Percentiles rank a stretch among this genome's conserved stretches.
phyloP scores from a whole-genome alignment of 148 eudicot species.

The Mesembryanthemum crystallinum region DNA sequence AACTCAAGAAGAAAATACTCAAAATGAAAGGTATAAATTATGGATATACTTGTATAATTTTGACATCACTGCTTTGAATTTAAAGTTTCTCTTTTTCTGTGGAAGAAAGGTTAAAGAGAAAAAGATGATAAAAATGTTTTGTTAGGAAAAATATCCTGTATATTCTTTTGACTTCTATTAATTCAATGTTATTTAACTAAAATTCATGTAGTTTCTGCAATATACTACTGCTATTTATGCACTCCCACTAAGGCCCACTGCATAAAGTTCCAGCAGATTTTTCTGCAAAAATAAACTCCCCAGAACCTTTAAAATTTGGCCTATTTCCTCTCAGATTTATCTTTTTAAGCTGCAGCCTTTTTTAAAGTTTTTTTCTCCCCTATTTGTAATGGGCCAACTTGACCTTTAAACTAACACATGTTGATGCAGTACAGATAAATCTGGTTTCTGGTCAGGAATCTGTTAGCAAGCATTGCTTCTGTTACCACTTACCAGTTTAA shows the following conservation, averaged over 20 bases:
- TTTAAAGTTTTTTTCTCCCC: not conserved
- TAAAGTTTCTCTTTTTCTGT: not conserved
- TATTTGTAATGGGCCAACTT: not conserved
- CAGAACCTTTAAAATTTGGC: not conserved
- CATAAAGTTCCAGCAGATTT: slow-evolving; percentile 6
- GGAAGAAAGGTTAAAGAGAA: not conserved
- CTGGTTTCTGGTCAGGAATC: slow-evolving; percentile 11
- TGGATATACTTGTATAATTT: no score
- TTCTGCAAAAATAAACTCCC: not conserved
- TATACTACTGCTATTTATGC: not conserved
- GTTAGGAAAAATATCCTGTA: slow-evolving; percentile 6
- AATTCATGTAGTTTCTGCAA: slow-evolving; percentile 4
- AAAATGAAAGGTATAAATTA: slow-evolving; percentile 71
- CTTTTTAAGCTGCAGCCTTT: not conserved
- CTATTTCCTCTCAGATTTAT: not conserved
- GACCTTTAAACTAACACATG: not conserved
- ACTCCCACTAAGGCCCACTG: slow-evolving; percentile 5
- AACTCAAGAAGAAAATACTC: slow-evolving; percentile 86
- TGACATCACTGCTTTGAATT: no score
- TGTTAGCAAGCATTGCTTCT: slow-evolving; percentile 6
- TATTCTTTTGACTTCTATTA: slow-evolving; percentile 10
- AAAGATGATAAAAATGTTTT: not conserved
- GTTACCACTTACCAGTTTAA: not conserved
- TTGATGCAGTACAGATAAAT: slow-evolving; percentile 2
- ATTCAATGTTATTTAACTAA: not conserved